Percentiles rank a stretch among this genome's conserved stretches.
phyloP scores from a whole-genome alignment of 768 basidiomycete species.

The Termitomyces sp. region DNA sequence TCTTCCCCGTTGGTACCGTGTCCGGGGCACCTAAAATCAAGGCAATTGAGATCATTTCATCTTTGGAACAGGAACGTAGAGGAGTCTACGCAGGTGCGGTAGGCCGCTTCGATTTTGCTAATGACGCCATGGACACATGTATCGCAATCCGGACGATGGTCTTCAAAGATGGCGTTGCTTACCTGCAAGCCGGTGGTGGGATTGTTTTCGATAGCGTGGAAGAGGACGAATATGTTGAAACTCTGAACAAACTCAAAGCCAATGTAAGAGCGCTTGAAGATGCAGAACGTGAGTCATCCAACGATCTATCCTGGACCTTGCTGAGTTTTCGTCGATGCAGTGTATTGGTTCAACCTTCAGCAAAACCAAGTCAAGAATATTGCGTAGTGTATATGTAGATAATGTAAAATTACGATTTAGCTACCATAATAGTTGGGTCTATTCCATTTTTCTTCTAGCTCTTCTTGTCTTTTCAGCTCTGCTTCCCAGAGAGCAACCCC shows the following conservation, averaged over 20 bases:
- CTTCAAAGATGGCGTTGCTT: slow-evolving; percentile 89
- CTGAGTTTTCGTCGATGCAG: slow-evolving; percentile 35
- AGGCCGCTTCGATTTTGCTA: slow-evolving; percentile 95
- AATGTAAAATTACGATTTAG: slow-evolving; percentile 8
- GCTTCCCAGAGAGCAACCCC: slow-evolving; percentile 51
- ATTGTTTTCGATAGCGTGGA: slow-evolving; percentile 97
- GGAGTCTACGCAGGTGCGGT: slow-evolving; percentile 98
- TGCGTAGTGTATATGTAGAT: slow-evolving; percentile 11
- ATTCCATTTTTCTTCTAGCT: slow-evolving; percentile 19
- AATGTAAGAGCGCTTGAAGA: slow-evolving; percentile 83
- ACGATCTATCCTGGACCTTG: background rate
- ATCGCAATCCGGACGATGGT: slow-evolving; percentile 98
- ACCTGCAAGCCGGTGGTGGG: slow-evolving; percentile 95
- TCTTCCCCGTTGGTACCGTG: slow-evolving; percentile 98
- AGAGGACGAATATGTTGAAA: slow-evolving; percentile 96
- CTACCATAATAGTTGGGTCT: slow-evolving; percentile 12
- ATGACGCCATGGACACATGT: slow-evolving; percentile 96
- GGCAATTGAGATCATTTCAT: slow-evolving; percentile 89
- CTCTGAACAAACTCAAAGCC: slow-evolving; percentile 88
- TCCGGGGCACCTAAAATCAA: slow-evolving; percentile 99
- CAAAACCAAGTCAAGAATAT: slow-evolving; percentile 30
- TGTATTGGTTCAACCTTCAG: slow-evolving; percentile 70
- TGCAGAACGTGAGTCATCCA: slow-evolving; percentile 67
- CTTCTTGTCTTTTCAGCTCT: slow-evolving; percentile 27
- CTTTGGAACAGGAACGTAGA: slow-evolving; percentile 82